Evolutionary conservation across 768 basidiomycete species (phyloP).

Genomic region (Suillus placidus): DNA sequence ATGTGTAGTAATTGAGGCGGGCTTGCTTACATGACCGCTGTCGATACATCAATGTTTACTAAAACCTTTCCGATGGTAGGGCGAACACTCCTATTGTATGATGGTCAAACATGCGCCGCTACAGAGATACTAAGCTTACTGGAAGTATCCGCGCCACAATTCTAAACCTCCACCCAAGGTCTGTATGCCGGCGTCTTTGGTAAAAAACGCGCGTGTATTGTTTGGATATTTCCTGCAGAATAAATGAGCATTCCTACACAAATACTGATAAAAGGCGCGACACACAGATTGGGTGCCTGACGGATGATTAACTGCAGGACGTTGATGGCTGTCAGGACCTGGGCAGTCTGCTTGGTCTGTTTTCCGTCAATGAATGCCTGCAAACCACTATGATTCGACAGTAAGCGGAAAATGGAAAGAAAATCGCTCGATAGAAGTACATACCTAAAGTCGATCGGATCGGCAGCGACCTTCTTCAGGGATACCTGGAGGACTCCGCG

Average conservation of each 20-base stretch:
- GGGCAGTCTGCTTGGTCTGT: slow-evolving; percentile 25
- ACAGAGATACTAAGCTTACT: slow-evolving; percentile 37
- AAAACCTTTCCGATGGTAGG: slow-evolving; percentile 43
- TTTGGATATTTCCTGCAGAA: slow-evolving; percentile 44
- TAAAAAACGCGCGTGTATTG: slow-evolving; percentile 51
- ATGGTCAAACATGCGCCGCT: slow-evolving; percentile 1
- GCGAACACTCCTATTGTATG: slow-evolving; percentile 45
- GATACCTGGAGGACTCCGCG: slow-evolving; percentile 36
- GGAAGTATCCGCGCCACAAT: slow-evolving; percentile 52
- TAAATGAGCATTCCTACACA: not conserved
- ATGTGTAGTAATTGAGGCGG: not conserved
- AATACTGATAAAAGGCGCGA: slow-evolving; percentile 8
- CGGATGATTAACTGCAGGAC: slow-evolving; percentile 52
- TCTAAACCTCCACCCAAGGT: slow-evolving; percentile 39
- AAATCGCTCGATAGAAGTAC: slow-evolving; percentile 5
- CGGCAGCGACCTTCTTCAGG: slow-evolving; percentile 43
- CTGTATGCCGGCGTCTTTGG: slow-evolving; percentile 31
- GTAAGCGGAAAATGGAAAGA: not conserved
- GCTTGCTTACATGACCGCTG: slow-evolving; percentile 44
- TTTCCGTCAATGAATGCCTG: slow-evolving; percentile 28
- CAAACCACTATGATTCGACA: slow-evolving; percentile 24
- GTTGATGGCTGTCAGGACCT: slow-evolving; percentile 44
- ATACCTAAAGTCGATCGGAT: slow-evolving; percentile 40
- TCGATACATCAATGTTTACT: slow-evolving; percentile 50
- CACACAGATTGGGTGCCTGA: slow-evolving; percentile 49